phyloP scores from a whole-genome alignment of 371 early-diverging fungal species.

The Choanephora cucurbitarum region DNA sequence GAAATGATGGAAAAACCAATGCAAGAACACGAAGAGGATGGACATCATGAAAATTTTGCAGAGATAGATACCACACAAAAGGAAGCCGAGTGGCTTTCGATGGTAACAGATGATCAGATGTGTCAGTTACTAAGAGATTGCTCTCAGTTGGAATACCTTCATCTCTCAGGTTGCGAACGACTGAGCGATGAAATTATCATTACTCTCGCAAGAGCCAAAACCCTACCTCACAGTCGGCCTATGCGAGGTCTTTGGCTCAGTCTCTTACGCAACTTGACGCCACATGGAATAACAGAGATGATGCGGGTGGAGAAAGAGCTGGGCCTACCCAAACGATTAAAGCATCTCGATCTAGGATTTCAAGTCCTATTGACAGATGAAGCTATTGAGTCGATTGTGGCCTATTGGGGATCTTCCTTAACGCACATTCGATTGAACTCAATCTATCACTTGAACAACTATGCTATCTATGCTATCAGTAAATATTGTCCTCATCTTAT shows the following conservation, averaged over 20 bases:
- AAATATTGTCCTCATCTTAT: conserved; percentile 31
- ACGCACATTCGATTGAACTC: conserved; percentile 41
- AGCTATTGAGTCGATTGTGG: conserved; percentile 9
- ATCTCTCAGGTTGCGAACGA: conserved; percentile 39
- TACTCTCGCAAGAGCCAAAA: conserved; percentile 9
- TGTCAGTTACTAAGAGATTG: conserved; percentile 16
- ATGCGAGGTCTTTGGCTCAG: conserved; percentile 26
- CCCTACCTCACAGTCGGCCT: not conserved
- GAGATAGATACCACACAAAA: conserved; percentile 42
- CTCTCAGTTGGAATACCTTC: conserved; percentile 28
- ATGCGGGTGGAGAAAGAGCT: conserved; percentile 1
- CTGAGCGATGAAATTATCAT: conserved; percentile 19
- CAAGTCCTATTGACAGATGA: conserved; percentile 7
- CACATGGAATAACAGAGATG: not conserved
- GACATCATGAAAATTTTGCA: conserved; percentile 29
- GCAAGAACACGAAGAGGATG: not conserved
- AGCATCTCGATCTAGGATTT: conserved; percentile 24
- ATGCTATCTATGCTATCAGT: conserved; percentile 20
- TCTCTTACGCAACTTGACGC: conserved; percentile 14
- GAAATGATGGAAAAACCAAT: conserved; percentile 24
- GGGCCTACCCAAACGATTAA: not conserved
- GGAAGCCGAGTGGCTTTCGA: conserved; percentile 42
- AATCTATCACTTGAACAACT: conserved; percentile 33
- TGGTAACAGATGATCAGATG: conserved; percentile 25
- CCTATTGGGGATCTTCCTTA: conserved; percentile 22